Evolutionary conservation across 2,329 filamentous ascomycete species (phyloP).

Genomic region (Knufia petricola): DNA sequence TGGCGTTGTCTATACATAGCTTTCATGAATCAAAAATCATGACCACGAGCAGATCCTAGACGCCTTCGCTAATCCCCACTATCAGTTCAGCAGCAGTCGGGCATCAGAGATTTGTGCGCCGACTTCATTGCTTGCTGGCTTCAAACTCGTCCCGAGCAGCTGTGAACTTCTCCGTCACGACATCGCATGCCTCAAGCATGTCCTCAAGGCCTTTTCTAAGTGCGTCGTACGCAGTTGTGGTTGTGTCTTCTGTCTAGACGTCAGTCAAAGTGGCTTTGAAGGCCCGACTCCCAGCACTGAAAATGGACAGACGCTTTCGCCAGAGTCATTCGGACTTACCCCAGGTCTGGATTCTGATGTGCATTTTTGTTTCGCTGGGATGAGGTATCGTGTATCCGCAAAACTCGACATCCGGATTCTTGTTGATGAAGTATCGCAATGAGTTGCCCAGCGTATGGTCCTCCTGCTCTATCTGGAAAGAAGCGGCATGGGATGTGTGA

Average conservation of each 20-base stretch:
- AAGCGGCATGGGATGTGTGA: slow-evolving; percentile 74
- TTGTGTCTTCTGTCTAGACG: slow-evolving; percentile 17
- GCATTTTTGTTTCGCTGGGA: slow-evolving; percentile 93
- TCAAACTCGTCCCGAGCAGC: slow-evolving; percentile 55
- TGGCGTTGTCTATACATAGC: slow-evolving; percentile 10
- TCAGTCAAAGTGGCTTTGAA: slow-evolving; percentile 7
- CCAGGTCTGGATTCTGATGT: slow-evolving; percentile 92
- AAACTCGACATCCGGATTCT: slow-evolving; percentile 96
- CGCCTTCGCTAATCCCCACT: slow-evolving; percentile 10
- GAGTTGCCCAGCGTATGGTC: slow-evolving; percentile 95
- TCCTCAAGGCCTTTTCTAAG: slow-evolving; percentile 84
- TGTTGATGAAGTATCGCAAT: slow-evolving; percentile 92
- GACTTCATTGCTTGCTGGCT: slow-evolving; percentile 26
- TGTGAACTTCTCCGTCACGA: slow-evolving; percentile 83
- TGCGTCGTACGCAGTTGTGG: slow-evolving; percentile 68
- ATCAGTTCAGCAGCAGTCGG: too few species aligned
- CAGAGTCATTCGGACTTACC: slow-evolving; percentile 46
- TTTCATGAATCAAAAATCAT: slow-evolving; percentile 7
- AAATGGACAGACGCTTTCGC: not conserved
- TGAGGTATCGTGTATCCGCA: slow-evolving; percentile 97
- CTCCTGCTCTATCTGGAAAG: slow-evolving; percentile 88
- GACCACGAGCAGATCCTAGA: not conserved
- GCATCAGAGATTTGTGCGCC: too few species aligned
- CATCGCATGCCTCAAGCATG: slow-evolving; percentile 83
- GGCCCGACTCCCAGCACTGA: too few species aligned